A percentile compares a stretch with the other conserved stretches of the same genome.
Conservation (phyloP, 1,284 basidiomycete genomes). For the Thelephora terrestris region DNA sequence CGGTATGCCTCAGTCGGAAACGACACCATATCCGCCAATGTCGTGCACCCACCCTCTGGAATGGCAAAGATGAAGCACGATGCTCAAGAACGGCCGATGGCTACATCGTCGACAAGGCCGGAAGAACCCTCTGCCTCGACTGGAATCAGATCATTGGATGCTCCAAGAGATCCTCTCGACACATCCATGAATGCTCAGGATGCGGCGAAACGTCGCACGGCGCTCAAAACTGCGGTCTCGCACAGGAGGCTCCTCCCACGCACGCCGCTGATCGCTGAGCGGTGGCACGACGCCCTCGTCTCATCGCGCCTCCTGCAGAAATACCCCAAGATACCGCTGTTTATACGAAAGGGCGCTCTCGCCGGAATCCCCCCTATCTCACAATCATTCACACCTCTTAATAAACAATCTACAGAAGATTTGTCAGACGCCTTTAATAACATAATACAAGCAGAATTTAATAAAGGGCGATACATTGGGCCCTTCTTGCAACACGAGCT, state of each 20-base stretch:
- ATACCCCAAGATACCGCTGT: too few species aligned
- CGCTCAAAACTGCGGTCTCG: slow-evolving; percentile 11
- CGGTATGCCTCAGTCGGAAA: slow-evolving; percentile 11
- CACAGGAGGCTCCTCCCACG: slow-evolving; percentile 8
- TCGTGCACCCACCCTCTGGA: not conserved
- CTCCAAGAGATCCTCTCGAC: not conserved
- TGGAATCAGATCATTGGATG: slow-evolving; percentile 11
- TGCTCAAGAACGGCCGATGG: too few species aligned
- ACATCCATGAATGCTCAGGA: slow-evolving; percentile 14
- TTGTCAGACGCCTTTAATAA: slow-evolving; percentile 5
- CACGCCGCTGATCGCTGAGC: too few species aligned
- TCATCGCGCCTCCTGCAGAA: slow-evolving; percentile 10
- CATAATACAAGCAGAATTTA: too few species aligned
- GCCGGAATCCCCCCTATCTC: too few species aligned
- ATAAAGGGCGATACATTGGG: slow-evolving; percentile 20
- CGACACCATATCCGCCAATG: slow-evolving; percentile 7
- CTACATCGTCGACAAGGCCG: too few species aligned
- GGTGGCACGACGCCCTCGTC: slow-evolving; percentile 13
- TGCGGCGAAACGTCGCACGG: slow-evolving; percentile 12
- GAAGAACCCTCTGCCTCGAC: slow-evolving; percentile 11
- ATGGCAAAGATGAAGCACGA: too few species aligned
- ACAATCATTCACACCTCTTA: slow-evolving; percentile 19
- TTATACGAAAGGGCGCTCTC: too few species aligned
- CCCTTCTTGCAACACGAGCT: slow-evolving; percentile 18
- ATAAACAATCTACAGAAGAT: slow-evolving; percentile 12